Evolutionary conservation across 441 rosid species (phyloP).

Genomic region (Bocquillonia castaneifolia): DNA sequence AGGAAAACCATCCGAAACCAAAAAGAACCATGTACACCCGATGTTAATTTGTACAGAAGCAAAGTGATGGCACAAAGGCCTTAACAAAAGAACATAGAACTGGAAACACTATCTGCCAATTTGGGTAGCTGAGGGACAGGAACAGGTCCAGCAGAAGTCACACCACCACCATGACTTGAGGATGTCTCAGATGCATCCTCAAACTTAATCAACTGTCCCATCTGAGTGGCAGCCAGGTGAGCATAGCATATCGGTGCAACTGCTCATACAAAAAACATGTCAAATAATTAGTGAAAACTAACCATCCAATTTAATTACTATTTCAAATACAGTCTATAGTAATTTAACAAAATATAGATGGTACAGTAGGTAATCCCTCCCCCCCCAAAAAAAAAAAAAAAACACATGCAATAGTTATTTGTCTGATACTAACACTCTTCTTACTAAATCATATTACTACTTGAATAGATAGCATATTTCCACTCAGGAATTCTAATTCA

Average conservation of each 20-base stretch:
- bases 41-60: background rate
- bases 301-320: background rate
- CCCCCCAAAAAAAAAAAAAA: too few relatives aligned
- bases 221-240: slow-evolving; percentile 71
- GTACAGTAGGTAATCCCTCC: too few relatives aligned
- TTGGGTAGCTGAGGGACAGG: slow-evolving; percentile 62
- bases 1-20: too few relatives aligned
- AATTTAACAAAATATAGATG: too few relatives aligned
- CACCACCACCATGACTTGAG: slow-evolving; percentile 64
- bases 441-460: too few relatives aligned
- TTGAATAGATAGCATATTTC: too few relatives aligned
- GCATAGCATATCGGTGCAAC: slow-evolving; percentile 87
- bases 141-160: slow-evolving; percentile 49
- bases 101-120: slow-evolving; percentile 49
- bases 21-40: too few relatives aligned
- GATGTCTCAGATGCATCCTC: slow-evolving; percentile 66
- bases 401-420: background rate
- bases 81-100: slow-evolving; percentile 76
- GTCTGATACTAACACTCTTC: background rate
- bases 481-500: too few relatives aligned
- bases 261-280: slow-evolving; percentile 17
- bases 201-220: slow-evolving; percentile 69
- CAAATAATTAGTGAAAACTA: too few relatives aligned
- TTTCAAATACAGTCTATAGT: too few relatives aligned
- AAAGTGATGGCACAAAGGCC: background rate